Conservation (phyloP, 2,329 filamentous ascomycete species). For the Penicillium sp. region DNA sequence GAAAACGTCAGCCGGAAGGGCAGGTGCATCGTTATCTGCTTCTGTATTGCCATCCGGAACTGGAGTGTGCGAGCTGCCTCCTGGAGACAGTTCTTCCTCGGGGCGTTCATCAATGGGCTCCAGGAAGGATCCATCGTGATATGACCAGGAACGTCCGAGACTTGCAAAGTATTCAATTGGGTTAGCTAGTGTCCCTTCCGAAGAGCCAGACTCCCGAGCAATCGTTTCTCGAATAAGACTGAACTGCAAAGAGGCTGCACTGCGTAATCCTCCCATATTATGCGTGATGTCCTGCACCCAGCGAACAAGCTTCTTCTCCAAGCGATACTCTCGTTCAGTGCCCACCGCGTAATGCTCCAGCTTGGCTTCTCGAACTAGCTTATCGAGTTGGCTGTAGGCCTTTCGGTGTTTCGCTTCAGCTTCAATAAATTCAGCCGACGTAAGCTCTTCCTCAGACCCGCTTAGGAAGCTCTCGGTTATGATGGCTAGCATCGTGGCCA, state of each 20-base stretch:
- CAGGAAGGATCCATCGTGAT: conserved; percentile 47
- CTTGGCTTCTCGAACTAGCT: conserved; percentile 77
- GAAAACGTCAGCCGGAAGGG: conserved; percentile 74
- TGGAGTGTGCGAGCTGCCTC: conserved; percentile 5
- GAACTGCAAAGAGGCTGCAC: conserved; percentile 86
- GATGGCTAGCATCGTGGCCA: conserved; percentile 74
- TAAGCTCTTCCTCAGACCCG: conserved; percentile 73
- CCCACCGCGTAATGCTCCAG: conserved; percentile 82
- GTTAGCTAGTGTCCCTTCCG: conserved; percentile 13
- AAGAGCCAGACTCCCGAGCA: conserved; percentile 16
- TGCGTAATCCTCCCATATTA: conserved; percentile 82
- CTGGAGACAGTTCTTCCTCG: conserved; percentile 47
- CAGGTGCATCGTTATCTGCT: conserved; percentile 11
- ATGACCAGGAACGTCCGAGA: conserved; percentile 31
- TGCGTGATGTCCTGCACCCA: conserved; percentile 82
- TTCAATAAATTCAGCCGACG: conserved; percentile 59
- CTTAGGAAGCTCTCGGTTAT: conserved; percentile 80
- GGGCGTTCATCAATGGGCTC: conserved; percentile 61
- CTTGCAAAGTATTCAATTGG: conserved; percentile 16
- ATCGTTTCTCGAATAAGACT: conserved; percentile 65
- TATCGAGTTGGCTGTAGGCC: conserved; percentile 66
- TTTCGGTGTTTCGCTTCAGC: conserved; percentile 61
- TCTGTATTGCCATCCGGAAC: conserved; percentile 10
- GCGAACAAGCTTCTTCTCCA: conserved; percentile 75
- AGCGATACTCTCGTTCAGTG: conserved; percentile 69